Base-by-base conservation (phyloP, 1,284 basidiomycete genomes). In the Microbotryomycetes sp. region DNA sequence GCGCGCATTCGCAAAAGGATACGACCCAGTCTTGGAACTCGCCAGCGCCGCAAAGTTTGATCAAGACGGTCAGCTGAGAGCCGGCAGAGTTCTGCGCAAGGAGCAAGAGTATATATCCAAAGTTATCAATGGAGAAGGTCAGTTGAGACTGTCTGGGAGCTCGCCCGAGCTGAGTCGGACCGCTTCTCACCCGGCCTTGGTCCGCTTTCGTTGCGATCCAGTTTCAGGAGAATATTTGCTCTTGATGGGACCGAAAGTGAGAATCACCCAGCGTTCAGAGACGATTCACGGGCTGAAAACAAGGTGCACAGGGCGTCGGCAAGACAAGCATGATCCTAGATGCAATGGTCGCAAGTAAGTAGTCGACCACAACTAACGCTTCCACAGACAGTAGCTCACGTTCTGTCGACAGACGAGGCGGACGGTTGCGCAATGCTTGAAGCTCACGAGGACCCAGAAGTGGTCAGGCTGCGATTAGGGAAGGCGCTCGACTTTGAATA, bases 401-500 rank as follows among this genome's bases (percentile, higher is more conserved):
- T 18, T n/a, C 26, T 18, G 50, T 28, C 26, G 26, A 56, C 52
- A 67, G 64, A 66, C 54, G 45, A 66, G 11, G 71, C 71, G 1
- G 70, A 71, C 46, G 71, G 71, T 3, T 65, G 65, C 45, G 67
- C 71, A 7, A 68, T 72, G 60, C 55, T 67, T 31, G 71, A 72
- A 57, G 69, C 69, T 13, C 71, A 71, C 49, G 70, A 72, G 47
- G 71, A 72, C 54, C 66, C 69, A 18, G 70, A 72, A 23, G 62
- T 68, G 9, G 65, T 70, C 51, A 81, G 88, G 54, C 79, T 91
- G 41, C 81, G 88, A 48, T 79, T 92, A 18, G 89, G 89, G 48
- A 89, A 90, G 73, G 85, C 77, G 2, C 72, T 88, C 51, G 86
- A 88, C 69, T 88, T 82, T 69, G 88, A 89, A 72, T 88, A 80